A percentile compares a stretch with the other conserved stretches of the same genome.
Conservation (phyloP, 257 asterid species). For the Solanum virginianum region DNA sequence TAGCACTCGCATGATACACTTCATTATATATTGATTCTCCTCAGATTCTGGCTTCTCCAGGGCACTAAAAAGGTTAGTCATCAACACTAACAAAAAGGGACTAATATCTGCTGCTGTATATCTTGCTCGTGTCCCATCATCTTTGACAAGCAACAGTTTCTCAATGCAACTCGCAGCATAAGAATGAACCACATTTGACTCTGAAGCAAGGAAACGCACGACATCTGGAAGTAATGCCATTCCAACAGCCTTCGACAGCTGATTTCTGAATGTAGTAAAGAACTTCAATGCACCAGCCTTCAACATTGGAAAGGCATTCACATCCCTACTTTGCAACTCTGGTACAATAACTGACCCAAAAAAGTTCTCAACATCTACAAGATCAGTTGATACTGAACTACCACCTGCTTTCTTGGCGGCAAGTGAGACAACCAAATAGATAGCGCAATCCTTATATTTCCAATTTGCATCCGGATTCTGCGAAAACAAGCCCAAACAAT, state of each 20-base stretch:
- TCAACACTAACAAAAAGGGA: slow-evolving; percentile 52
- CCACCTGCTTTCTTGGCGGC: slow-evolving; percentile 83
- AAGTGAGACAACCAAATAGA: slow-evolving; percentile 79
- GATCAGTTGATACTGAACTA: slow-evolving; percentile 67
- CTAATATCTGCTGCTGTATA: slow-evolving; percentile 58
- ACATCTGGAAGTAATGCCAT: slow-evolving; percentile 73
- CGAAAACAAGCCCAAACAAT: slow-evolving; percentile 53
- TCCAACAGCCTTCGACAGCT: slow-evolving; percentile 56
- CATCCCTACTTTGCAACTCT: slow-evolving; percentile 67
- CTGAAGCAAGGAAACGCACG: slow-evolving; percentile 57
- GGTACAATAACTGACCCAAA: slow-evolving; percentile 77
- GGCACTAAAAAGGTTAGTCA: slow-evolving; percentile 79
- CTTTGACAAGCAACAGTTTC: slow-evolving; percentile 78
- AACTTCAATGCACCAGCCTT: slow-evolving; percentile 93
- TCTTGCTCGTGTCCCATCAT: slow-evolving; percentile 63
- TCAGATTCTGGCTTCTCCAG: slow-evolving; percentile 86
- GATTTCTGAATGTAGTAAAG: slow-evolving; percentile 81
- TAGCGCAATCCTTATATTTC: slow-evolving; percentile 95
- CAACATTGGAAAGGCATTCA: slow-evolving; percentile 70
- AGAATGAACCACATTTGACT: slow-evolving; percentile 85
- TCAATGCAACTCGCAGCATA: slow-evolving; percentile 97
- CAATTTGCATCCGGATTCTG: slow-evolving; percentile 69
- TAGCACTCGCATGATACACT: slow-evolving; percentile 93
- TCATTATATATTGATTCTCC: slow-evolving; percentile 95
- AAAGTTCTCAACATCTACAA: slow-evolving; percentile 76